Percentiles rank a stretch among this genome's conserved stretches.
These are phyloP conservation scores for Kalanchoe fedtschenkoi DNA, from an alignment of 164 flowering plant species.

Conservation along the genomic window DNA sequence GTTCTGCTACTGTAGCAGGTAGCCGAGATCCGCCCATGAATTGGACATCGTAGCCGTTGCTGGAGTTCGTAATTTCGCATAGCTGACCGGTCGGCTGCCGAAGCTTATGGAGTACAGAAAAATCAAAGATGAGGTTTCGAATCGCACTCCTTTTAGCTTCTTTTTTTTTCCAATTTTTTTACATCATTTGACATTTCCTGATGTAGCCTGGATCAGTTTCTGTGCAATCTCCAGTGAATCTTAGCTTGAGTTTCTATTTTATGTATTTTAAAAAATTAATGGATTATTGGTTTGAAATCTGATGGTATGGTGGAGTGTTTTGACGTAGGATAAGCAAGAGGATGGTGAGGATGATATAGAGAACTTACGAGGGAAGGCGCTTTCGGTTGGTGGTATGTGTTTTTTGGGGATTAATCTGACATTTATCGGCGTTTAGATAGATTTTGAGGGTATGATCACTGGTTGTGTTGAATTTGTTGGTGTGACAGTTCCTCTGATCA, in stretches of 20 bases:
- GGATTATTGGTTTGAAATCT: background rate
- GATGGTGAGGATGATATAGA: slow-evolving; percentile 39
- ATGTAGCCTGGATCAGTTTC: background rate
- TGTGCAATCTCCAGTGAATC: too few species aligned
- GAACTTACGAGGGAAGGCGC: slow-evolving; percentile 39
- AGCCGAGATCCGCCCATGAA: too few species aligned
- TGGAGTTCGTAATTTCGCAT: too few species aligned
- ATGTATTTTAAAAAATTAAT: too few species aligned
- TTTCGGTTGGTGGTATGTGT: slow-evolving; percentile 18
- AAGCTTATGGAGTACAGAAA: slow-evolving; percentile 33
- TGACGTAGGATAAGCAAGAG: slow-evolving; percentile 29
- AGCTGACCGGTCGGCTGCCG: too few species aligned
- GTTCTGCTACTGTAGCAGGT: too few species aligned
- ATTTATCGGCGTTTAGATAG: background rate
- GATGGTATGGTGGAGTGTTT: background rate
- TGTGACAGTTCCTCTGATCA: slow-evolving; percentile 23
- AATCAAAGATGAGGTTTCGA: slow-evolving; percentile 26
- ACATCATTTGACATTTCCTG: background rate
- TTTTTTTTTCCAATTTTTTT: too few species aligned
- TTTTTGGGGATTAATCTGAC: slow-evolving; percentile 9
- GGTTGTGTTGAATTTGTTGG: background rate
- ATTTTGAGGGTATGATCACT: background rate
- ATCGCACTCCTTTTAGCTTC: too few species aligned
- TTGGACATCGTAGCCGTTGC: too few species aligned
- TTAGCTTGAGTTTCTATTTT: too few species aligned